Evolutionary conservation across 2,329 filamentous ascomycete species (phyloP), one percentile per base, ranked within the genome.

Genomic region (Botrytis byssoidea): DNA sequence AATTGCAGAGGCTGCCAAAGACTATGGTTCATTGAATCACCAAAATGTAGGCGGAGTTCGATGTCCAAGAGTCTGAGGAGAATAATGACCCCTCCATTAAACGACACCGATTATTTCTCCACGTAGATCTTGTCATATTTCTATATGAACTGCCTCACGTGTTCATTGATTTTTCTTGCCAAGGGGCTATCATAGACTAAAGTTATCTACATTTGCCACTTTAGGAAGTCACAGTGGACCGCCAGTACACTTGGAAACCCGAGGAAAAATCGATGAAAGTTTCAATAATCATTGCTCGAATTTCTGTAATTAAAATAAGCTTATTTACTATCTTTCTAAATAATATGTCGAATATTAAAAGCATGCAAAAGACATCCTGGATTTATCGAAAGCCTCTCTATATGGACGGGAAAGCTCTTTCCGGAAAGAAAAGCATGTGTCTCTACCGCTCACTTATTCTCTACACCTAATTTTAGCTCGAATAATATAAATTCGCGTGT

Each of bases 191-290:
- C 12, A 12, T 12, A 51, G 25, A 14, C 48, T 51, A 51, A 3
- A 14, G 8, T 1, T 12, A 40, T 40, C 9, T 5, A 2, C 14
- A 3, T 14, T 14, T 3, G 25, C 48, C 14, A 3, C 25, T 51
- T 55, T 55, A 18, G 25, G 51, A 55, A 55, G n/a, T 7, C 3
- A 4, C 25, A 29, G n/a, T 29, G 25, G 14, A 55, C 6, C n/a
- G 0, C 16, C n/a, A 55, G 6, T 18, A 7, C 14, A 18, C 18
- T 55, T 16, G 5, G n/a, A 29, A 55, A 55, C 16, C n/a, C n/a
- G 6, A 6, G 1, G 1, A 1, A 16, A 55, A 29, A 8, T 18
- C n/a, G 0, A 18, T 12, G 6, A 16, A 29, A 29, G 7, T 16
- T 29, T 18, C 14, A 55, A 18, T 14, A 55, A 18, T 18, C n/a